phyloP scores from a whole-genome alignment of 306 rosid species.

The Leucaena leucocephala region DNA sequence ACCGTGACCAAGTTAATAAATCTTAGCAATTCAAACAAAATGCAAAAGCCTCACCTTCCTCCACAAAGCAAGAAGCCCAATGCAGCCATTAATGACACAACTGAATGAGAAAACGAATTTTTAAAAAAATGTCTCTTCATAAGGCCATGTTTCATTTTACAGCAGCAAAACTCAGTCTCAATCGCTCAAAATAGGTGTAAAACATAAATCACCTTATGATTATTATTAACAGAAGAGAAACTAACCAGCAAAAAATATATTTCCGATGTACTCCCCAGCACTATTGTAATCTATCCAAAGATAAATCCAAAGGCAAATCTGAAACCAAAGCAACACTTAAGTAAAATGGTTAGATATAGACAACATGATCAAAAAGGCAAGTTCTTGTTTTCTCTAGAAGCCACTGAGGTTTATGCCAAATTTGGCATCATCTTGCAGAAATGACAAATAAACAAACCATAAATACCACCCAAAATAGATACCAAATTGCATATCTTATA shows the following conservation, averaged over 20 bases:
- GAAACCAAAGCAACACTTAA: slow-evolving; percentile 40
- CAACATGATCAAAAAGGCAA: slow-evolving; percentile 9
- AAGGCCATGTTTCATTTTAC: slow-evolving; percentile 13
- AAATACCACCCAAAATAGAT: not conserved
- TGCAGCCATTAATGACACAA: slow-evolving; percentile 84
- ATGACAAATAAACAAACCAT: slow-evolving; percentile 9
- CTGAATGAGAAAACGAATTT: slow-evolving; percentile 43
- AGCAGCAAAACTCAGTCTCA: slow-evolving; percentile 29
- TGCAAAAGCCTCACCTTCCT: slow-evolving; percentile 78
- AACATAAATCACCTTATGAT: slow-evolving; percentile 16
- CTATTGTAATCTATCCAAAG: slow-evolving; percentile 71
- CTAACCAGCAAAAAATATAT: slow-evolving; percentile 91
- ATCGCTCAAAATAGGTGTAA: slow-evolving; percentile 3
- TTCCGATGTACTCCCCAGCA: slow-evolving; percentile 65
- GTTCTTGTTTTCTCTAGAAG: slow-evolving; percentile 14
- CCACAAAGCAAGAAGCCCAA: slow-evolving; percentile 91
- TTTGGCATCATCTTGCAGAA: slow-evolving; percentile 26
- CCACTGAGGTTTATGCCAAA: not conserved
- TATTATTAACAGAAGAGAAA: not conserved
- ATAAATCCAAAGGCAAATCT: slow-evolving; percentile 91
- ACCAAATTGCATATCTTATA: not conserved
- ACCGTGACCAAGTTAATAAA: slow-evolving; percentile 26
- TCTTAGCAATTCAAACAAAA: slow-evolving; percentile 27
- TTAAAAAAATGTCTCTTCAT: slow-evolving; percentile 8
- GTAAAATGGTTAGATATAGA: slow-evolving; percentile 21